phyloP scores from a whole-genome alignment of 495 filamentous ascomycete species.

The Hypoxylon fragiforme region DNA sequence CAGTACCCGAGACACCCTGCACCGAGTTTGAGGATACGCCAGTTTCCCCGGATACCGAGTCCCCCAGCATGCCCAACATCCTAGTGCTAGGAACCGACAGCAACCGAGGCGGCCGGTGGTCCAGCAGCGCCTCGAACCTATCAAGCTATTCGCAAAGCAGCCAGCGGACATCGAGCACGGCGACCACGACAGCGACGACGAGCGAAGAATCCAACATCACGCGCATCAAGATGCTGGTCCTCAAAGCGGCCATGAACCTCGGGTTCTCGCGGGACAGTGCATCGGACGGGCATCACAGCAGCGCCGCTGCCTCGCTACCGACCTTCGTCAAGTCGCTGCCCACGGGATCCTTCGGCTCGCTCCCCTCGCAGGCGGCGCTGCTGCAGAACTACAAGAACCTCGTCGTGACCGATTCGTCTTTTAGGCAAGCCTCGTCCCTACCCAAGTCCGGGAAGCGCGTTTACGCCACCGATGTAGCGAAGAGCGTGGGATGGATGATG shows the following conservation, averaged over 20 bases:
- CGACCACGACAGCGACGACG: slow-evolving; percentile 64
- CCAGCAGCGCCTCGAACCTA: slow-evolving; percentile 71
- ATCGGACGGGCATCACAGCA: slow-evolving; percentile 26
- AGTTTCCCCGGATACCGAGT: slow-evolving; percentile 72
- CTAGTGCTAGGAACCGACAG: slow-evolving; percentile 73
- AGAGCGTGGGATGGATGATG: slow-evolving; percentile 74
- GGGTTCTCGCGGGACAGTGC: slow-evolving; percentile 62
- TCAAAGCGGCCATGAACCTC: slow-evolving; percentile 79
- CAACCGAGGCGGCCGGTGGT: slow-evolving; percentile 63
- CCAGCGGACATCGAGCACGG: slow-evolving; percentile 71
- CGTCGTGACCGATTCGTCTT: slow-evolving; percentile 68
- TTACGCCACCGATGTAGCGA: slow-evolving; percentile 70
- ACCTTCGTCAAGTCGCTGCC: slow-evolving; percentile 77
- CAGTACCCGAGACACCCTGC: slow-evolving; percentile 80
- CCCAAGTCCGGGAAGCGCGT: slow-evolving; percentile 61
- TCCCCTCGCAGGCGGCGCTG: slow-evolving; percentile 68
- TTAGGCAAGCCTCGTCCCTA: slow-evolving; percentile 57
- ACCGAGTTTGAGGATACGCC: slow-evolving; percentile 91
- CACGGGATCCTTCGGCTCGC: slow-evolving; percentile 72
- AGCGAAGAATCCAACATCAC: slow-evolving; percentile 74
- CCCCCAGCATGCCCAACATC: slow-evolving; percentile 76
- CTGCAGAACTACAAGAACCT: slow-evolving; percentile 77
- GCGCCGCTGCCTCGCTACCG: slow-evolving; percentile 55
- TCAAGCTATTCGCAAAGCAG: slow-evolving; percentile 75
- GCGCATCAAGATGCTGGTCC: slow-evolving; percentile 71